A percentile compares a stretch with the other conserved stretches of the same genome.
Conservation (phyloP, 441 rosid genomes). For the Breynia disticha region DNA sequence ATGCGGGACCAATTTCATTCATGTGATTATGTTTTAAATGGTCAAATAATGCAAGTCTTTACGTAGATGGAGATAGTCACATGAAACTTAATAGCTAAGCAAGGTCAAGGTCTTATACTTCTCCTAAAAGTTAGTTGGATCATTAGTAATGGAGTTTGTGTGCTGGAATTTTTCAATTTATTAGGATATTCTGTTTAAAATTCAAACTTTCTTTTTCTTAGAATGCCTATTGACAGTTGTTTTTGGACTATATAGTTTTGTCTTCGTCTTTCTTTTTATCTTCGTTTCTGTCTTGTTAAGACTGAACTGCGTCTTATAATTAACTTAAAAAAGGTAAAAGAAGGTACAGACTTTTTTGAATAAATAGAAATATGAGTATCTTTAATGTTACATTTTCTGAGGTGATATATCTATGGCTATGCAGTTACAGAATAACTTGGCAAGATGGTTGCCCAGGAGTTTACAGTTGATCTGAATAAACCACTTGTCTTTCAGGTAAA, state of each 20-base stretch:
- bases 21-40: background rate
- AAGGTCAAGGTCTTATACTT: too few relatives aligned
- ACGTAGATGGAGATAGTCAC: background rate
- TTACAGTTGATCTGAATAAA: slow-evolving; percentile 76
- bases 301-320: too few relatives aligned
- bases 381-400: background rate
- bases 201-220: too few relatives aligned
- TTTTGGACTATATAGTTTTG: too few relatives aligned
- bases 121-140: background rate
- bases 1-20: slow-evolving; percentile 11
- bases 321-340: too few relatives aligned
- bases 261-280: too few relatives aligned
- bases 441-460: slow-evolving; percentile 74
- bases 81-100: slow-evolving; percentile 8
- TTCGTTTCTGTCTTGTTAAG: too few relatives aligned
- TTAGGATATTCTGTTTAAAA: too few relatives aligned
- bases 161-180: too few relatives aligned
- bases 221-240: too few relatives aligned
- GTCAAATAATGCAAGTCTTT: slow-evolving; percentile 2
- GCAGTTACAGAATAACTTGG: slow-evolving; percentile 14
- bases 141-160: too few relatives aligned
- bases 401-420: background rate
- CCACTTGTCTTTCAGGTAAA: slow-evolving; percentile 92
- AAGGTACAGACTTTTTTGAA: too few relatives aligned
- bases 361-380: background rate